These are phyloP conservation scores for Lobulomyces angularis DNA, from an alignment of 192 early-diverging fungal genomes.

Conservation along the genomic window DNA sequence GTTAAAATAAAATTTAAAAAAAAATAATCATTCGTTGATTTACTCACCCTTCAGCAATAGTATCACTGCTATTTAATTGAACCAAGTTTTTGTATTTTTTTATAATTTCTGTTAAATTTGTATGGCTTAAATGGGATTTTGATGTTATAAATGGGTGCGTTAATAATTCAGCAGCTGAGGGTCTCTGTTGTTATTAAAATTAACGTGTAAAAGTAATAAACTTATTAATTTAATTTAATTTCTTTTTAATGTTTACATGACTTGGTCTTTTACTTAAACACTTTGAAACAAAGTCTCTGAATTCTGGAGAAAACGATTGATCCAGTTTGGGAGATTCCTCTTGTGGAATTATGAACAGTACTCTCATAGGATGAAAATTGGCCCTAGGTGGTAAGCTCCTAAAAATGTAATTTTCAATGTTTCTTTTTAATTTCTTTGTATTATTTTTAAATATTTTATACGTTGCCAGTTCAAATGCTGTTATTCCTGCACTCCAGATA, in stretches of 20 bases:
- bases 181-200: constrained; percentile 40
- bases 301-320: constrained; percentile 58
- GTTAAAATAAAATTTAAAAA: no score
- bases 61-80: no score
- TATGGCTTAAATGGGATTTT: constrained; percentile 72
- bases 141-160: constrained; percentile 76
- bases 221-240: no score
- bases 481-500: constrained; percentile 96
- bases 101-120: constrained; percentile 75
- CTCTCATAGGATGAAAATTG: constrained; percentile 90
- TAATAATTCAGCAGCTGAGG: constrained; percentile 74
- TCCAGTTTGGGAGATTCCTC: constrained; percentile 74
- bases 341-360: constrained; percentile 85
- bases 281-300: constrained; percentile 78
- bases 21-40: no score
- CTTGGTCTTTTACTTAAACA: constrained; percentile 81
- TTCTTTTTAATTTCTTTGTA: no score
- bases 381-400: constrained; percentile 77
- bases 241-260: no score
- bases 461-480: constrained; percentile 90
- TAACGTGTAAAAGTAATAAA: no score
- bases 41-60: no score
- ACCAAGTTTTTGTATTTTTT: constrained; percentile 75
- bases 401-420: no score
- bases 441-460: no score